phyloP scores from a whole-genome alignment of 306 rosid species.

The Chamaecrista fasciculata region DNA sequence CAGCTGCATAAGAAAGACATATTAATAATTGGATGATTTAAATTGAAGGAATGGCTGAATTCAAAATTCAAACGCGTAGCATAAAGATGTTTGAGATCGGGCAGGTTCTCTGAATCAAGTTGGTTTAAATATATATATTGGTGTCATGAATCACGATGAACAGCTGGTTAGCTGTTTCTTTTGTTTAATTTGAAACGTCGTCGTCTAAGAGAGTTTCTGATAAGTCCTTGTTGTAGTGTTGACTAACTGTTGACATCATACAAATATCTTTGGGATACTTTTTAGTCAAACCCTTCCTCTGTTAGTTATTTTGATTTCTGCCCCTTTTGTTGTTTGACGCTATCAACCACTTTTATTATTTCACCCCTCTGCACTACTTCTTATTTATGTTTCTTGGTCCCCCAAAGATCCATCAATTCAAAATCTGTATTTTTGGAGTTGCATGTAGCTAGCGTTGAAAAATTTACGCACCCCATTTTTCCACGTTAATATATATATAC shows the following conservation, averaged over 20 bases:
- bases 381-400: neutral
- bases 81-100: neutral
- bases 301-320: neutral
- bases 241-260: no score
- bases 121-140: no score
- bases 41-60: no score
- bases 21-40: no score
- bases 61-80: neutral
- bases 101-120: neutral
- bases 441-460: constrained; percentile 1
- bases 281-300: neutral
- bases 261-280: no score
- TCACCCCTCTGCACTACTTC: neutral
- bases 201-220: neutral
- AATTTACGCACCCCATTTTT: neutral
- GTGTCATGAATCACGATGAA: no score
- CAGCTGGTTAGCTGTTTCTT: neutral
- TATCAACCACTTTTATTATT: no score
- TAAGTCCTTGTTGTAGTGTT: neutral
- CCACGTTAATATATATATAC: no score
- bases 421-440: neutral
- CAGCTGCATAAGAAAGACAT: neutral
- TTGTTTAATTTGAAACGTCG: neutral
- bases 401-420: neutral
- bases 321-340: no score